These are phyloP conservation scores for Daldinia vernicosa DNA, from an alignment of 495 filamentous ascomycete species.

Conservation along the genomic window DNA sequence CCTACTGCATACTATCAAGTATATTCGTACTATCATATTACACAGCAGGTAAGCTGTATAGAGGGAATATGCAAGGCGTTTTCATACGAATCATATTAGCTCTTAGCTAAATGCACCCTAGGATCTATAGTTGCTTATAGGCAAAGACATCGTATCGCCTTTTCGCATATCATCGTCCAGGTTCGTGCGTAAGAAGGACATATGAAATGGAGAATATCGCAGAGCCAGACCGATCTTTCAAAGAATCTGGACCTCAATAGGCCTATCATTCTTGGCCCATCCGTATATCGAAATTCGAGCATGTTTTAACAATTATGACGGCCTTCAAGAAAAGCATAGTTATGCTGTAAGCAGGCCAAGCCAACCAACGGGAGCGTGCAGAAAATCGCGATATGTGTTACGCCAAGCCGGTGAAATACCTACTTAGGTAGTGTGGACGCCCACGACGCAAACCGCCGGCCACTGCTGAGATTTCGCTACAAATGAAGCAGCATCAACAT, in stretches of 20 bases:
- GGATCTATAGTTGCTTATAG: constrained; percentile 8
- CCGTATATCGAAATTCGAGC: background rate
- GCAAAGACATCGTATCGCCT: background rate
- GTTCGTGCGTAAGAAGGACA: background rate
- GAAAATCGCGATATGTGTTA: constrained; percentile 42
- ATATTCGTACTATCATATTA: background rate
- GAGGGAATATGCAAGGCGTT: constrained; percentile 1
- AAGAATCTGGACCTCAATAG: background rate
- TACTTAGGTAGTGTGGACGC: constrained; percentile 13
- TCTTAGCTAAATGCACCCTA: background rate
- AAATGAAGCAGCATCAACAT: constrained; percentile 24
- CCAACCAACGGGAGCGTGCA: constrained; percentile 33
- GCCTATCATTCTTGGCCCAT: background rate
- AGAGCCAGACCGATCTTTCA: background rate
- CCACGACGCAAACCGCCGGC: constrained; percentile 31
- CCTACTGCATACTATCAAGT: constrained; percentile 13
- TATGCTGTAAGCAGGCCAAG: constrained; percentile 11
- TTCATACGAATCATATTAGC: background rate
- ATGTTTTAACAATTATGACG: background rate
- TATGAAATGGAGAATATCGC: background rate
- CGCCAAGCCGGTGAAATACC: constrained; percentile 42
- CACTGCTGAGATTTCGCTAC: constrained; percentile 11
- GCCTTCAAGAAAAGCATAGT: constrained; percentile 14
- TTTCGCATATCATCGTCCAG: background rate
- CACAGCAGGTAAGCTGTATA: constrained; percentile 14